Evolutionary conservation across 2,329 filamentous ascomycete genomes (phyloP).

Genomic region (Talaromyces pinophilus): DNA sequence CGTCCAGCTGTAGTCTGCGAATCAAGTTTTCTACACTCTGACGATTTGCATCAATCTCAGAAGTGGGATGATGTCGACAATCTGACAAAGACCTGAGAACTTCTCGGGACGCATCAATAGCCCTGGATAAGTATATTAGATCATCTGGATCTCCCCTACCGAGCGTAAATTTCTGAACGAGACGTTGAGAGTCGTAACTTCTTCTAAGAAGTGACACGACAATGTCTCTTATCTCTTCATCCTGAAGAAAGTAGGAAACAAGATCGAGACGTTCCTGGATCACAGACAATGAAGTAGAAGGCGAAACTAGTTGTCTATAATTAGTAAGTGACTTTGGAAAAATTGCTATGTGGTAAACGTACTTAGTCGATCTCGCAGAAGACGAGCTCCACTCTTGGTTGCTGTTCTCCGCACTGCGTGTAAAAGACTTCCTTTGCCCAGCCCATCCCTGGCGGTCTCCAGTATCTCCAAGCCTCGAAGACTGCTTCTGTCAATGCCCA

Average conservation of each 20-base stretch:
- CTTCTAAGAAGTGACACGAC: constrained; percentile 68
- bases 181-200: constrained; percentile 81
- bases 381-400: constrained; percentile 84
- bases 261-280: constrained; percentile 81
- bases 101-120: constrained; percentile 71
- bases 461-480: constrained; percentile 86
- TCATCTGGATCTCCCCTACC: constrained; percentile 92
- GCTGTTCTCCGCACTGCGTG: constrained; percentile 88
- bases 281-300: constrained; percentile 78
- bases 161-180: constrained; percentile 92
- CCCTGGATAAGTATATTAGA: constrained; percentile 77
- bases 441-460: constrained; percentile 77
- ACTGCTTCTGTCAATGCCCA: constrained; percentile 91
- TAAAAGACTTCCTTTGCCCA: constrained; percentile 78
- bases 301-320: constrained; percentile 57
- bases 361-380: constrained; percentile 83
- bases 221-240: constrained; percentile 68
- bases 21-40: constrained; percentile 35
- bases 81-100: constrained; percentile 50
- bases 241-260: constrained; percentile 70
- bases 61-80: constrained; percentile 27
- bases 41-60: constrained; percentile 33
- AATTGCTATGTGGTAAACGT: constrained; percentile 30
- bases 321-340: constrained; percentile 20
- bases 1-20: constrained; percentile 53